These are phyloP conservation scores for Candolleomyces eurysporus DNA, from an alignment of 768 basidiomycete species.

Conservation along the genomic window DNA sequence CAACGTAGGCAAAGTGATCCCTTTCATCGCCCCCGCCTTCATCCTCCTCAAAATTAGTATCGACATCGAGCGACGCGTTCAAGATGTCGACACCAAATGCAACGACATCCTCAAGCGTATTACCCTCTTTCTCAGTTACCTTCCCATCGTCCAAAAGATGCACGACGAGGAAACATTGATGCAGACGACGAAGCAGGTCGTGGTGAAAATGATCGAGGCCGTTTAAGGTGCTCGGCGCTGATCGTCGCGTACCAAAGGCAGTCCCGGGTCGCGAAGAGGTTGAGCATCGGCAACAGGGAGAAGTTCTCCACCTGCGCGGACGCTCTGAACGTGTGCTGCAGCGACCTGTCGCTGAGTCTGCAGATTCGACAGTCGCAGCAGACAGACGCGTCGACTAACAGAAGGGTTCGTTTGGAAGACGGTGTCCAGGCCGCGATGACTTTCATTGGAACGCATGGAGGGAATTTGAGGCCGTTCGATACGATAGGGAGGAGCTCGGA, in stretches of 20 bases:
- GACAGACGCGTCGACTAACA: slow-evolving; percentile 32
- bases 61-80: slow-evolving; percentile 33
- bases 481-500: slow-evolving; percentile 23
- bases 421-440: slow-evolving; percentile 34
- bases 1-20: slow-evolving; percentile 32
- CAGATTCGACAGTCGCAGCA: slow-evolving; percentile 39
- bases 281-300: slow-evolving; percentile 35
- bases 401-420: slow-evolving; percentile 34
- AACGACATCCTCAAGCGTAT: slow-evolving; percentile 39
- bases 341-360: slow-evolving; percentile 38
- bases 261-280: slow-evolving; percentile 31
- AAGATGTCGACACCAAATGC: slow-evolving; percentile 39
- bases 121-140: slow-evolving; percentile 40
- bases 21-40: slow-evolving; percentile 38
- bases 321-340: slow-evolving; percentile 31
- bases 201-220: slow-evolving; percentile 37
- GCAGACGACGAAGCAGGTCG: slow-evolving; percentile 31
- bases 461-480: slow-evolving; percentile 32
- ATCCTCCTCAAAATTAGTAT: slow-evolving; percentile 39
- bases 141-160: slow-evolving; percentile 31
- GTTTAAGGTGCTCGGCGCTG: slow-evolving; percentile 35
- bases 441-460: slow-evolving; percentile 35
- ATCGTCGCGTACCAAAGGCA: slow-evolving; percentile 40
- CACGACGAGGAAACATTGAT: slow-evolving; percentile 11
- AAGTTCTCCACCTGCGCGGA: slow-evolving; percentile 32